Evolutionary conservation across 257 asterid genomes (phyloP).

Genomic region (Primulina eburnea): DNA sequence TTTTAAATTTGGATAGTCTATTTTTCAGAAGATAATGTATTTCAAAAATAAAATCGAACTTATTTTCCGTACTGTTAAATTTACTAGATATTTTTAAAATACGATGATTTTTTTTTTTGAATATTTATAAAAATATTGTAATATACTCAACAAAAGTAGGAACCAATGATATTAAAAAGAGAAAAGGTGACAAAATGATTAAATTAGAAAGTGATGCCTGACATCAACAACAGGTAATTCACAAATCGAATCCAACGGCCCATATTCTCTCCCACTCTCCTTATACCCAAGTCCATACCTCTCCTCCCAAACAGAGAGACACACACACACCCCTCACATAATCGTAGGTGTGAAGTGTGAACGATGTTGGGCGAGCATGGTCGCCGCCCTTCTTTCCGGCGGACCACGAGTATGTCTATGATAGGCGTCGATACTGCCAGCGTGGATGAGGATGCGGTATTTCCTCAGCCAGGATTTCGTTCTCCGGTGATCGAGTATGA

Average conservation of each 20-base stretch:
- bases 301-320: neutral
- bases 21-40: no score
- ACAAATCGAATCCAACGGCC: neutral
- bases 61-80: no score
- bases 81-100: no score
- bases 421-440: neutral
- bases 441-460: neutral
- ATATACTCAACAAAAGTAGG: neutral
- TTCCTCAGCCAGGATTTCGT: neutral
- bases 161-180: neutral
- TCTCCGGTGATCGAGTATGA: neutral
- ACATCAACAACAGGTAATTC: neutral
- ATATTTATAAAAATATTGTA: no score
- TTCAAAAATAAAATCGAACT: no score
- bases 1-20: no score
- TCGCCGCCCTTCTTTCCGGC: neutral
- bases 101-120: no score
- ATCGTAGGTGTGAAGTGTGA: neutral
- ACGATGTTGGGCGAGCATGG: neutral
- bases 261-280: neutral
- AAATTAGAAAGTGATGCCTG: neutral
- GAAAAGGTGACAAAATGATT: neutral
- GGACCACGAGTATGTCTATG: neutral
- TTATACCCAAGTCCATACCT: neutral
- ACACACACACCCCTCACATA: neutral